Evolutionary conservation across 1,284 basidiomycete genomes (phyloP).

Genomic region (Melampsora americana): DNA sequence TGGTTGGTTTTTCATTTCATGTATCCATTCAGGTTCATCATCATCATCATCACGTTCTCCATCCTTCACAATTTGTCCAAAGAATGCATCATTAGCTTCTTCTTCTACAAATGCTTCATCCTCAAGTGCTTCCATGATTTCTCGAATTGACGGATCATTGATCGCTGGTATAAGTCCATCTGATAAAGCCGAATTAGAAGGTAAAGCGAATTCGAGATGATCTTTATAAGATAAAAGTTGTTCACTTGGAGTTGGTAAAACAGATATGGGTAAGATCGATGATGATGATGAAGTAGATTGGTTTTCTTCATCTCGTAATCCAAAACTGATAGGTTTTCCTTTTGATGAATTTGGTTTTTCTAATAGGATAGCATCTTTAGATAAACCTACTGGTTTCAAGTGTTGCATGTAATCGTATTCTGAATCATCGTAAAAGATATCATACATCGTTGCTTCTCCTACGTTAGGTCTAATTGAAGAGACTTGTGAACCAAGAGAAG

Average conservation of each 20-base stretch:
- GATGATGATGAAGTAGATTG: constrained; percentile 56
- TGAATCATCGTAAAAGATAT: constrained; percentile 94
- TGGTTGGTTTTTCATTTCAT: constrained; percentile 56
- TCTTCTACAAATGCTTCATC: constrained; percentile 70
- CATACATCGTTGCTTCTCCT: constrained; percentile 86
- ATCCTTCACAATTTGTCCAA: constrained; percentile 64
- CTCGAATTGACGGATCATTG: constrained; percentile 87
- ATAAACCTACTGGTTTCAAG: constrained; percentile 68
- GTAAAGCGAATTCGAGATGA: constrained; percentile 17
- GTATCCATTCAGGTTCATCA: constrained; percentile 45
- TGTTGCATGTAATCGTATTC: constrained; percentile 99
- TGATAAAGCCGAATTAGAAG: constrained; percentile 46
- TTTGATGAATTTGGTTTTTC: constrained; percentile 51
- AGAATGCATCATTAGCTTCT: constrained; percentile 52
- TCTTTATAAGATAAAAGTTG: constrained; percentile 29
- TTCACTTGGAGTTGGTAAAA: constrained; percentile 48
- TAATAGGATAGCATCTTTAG: constrained; percentile 64
- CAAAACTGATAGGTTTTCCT: constrained; percentile 55
- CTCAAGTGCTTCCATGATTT: constrained; percentile 88
- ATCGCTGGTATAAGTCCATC: constrained; percentile 65
- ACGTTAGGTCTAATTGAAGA: constrained; percentile 52
- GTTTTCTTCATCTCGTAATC: constrained; percentile 49
- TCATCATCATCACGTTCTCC: constrained; percentile 51
- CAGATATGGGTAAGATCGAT: constrained; percentile 56
- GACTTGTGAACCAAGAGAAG: constrained; percentile 18